phyloP scores from a whole-genome alignment of 805 yeast species.

The Wickerhamomyces strasburgensis region DNA sequence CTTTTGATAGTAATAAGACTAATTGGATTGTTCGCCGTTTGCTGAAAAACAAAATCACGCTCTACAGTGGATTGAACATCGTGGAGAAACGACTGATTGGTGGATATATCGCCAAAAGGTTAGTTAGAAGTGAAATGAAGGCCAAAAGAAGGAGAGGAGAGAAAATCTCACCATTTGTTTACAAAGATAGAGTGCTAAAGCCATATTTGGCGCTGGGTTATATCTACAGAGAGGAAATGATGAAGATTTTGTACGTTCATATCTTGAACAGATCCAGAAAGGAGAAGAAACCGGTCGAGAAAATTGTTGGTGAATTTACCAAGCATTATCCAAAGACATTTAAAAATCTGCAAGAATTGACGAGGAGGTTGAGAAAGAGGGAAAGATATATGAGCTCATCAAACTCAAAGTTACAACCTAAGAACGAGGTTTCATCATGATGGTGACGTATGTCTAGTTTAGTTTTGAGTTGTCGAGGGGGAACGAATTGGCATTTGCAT shows the following conservation, averaged over 20 bases:
- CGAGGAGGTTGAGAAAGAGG: constrained; percentile 6
- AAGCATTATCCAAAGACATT: constrained; percentile 29
- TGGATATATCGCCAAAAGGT: constrained; percentile 27
- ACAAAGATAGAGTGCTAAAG: constrained; percentile 17
- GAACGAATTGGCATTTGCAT: too few relatives aligned
- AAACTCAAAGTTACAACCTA: too few relatives aligned
- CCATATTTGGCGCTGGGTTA: constrained; percentile 28
- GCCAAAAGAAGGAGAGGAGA: constrained; percentile 13
- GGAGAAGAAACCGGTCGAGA: constrained; percentile 8
- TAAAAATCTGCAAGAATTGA: constrained; percentile 23
- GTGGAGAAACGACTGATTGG: constrained; percentile 32
- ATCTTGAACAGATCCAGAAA: constrained; percentile 10
- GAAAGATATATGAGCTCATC: background rate
- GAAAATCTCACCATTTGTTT: constrained; percentile 18
- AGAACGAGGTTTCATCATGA: too few relatives aligned
- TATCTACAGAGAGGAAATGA: constrained; percentile 17
- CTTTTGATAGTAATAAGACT: constrained; percentile 29
- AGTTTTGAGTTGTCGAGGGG: too few relatives aligned
- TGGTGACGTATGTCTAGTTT: too few relatives aligned
- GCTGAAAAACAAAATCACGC: constrained; percentile 24
- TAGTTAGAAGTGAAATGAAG: constrained; percentile 6
- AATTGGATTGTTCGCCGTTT: constrained; percentile 28
- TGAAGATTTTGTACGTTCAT: constrained; percentile 24
- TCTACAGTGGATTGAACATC: constrained; percentile 26
- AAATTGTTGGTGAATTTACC: constrained; percentile 17